A percentile compares a stretch with the other conserved stretches of the same genome.
These are phyloP conservation scores for Ophiobolus disseminans DNA, from an alignment of 2,329 filamentous ascomycete genomes.

Conservation along the genomic window DNA sequence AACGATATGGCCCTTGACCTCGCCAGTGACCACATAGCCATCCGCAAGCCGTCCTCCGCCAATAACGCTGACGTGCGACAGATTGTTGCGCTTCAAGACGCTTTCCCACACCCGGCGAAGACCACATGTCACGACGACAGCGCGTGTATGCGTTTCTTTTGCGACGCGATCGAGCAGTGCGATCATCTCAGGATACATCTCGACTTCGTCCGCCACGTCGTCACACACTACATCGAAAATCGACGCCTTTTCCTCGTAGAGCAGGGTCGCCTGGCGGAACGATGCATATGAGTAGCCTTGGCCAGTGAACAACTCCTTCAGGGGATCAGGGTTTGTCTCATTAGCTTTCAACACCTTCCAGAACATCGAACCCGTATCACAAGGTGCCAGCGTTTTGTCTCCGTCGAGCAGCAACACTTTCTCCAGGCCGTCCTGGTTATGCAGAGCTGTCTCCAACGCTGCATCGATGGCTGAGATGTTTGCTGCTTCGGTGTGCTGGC, in stretches of 20 bases:
- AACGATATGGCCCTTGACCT: constrained; percentile 60
- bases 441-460: not conserved
- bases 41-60: constrained; percentile 59
- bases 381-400: constrained; percentile 61
- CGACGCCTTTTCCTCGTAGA: constrained; percentile 58
- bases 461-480: not conserved
- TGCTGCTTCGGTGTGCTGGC: constrained; percentile 41
- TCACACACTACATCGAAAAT: constrained; percentile 57
- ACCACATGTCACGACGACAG: constrained; percentile 64
- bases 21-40: constrained; percentile 59
- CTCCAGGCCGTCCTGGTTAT: constrained; percentile 35
- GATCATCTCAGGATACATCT: constrained; percentile 58
- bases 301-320: constrained; percentile 58
- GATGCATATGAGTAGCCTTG: constrained; percentile 60
- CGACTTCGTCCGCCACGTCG: constrained; percentile 51
- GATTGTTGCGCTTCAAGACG: constrained; percentile 54
- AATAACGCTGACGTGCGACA: constrained; percentile 60
- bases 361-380: constrained; percentile 61
- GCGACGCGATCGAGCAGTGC: constrained; percentile 50
- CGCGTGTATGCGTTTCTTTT: constrained; percentile 49
- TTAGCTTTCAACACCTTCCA: constrained; percentile 49
- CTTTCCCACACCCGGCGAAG: constrained; percentile 62
- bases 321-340: constrained; percentile 11
- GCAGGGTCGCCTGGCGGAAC: constrained; percentile 62
- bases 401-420: constrained; percentile 65